A percentile compares a stretch with the other conserved stretches of the same genome.
These are phyloP conservation scores for Solanum ossicruentum DNA, from an alignment of 257 asterid species.

Conservation along the genomic window DNA sequence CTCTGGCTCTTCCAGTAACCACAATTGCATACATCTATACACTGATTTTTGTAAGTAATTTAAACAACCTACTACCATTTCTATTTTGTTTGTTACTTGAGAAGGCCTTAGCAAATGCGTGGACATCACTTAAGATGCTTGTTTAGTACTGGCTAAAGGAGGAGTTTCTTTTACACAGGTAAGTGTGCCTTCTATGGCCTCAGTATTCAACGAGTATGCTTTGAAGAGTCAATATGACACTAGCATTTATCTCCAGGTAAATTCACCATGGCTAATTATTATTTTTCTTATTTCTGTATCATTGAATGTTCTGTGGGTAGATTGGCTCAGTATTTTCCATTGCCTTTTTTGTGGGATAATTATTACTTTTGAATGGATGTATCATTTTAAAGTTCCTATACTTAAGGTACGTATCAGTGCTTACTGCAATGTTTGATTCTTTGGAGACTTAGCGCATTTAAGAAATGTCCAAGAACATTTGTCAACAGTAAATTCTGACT, in stretches of 20 bases:
- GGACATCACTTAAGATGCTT: not conserved
- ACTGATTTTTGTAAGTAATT: slow-evolving; percentile 76
- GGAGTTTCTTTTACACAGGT: slow-evolving; percentile 31
- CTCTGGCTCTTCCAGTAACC: slow-evolving; percentile 84
- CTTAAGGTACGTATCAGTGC: not conserved
- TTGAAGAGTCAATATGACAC: slow-evolving; percentile 96
- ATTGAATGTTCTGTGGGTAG: not conserved
- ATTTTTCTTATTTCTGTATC: not conserved
- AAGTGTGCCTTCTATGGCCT: slow-evolving; percentile 94
- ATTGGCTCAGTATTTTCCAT: not conserved
- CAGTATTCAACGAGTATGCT: slow-evolving; percentile 96
- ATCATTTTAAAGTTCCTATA: not conserved
- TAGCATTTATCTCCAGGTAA: slow-evolving; percentile 97
- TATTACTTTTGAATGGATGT: not conserved
- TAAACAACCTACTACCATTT: not conserved
- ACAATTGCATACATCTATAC: slow-evolving; percentile 79
- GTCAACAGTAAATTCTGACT: not conserved
- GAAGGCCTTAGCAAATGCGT: not conserved
- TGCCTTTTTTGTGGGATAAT: not conserved
- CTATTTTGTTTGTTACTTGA: not conserved
- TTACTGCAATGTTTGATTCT: not conserved
- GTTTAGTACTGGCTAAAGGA: not conserved
- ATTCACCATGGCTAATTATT: not conserved
- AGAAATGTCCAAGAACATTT: not conserved
- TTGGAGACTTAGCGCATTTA: not conserved